phyloP scores from a whole-genome alignment of 805 yeast species.

The Cyberlindnera euphorbiae region DNA sequence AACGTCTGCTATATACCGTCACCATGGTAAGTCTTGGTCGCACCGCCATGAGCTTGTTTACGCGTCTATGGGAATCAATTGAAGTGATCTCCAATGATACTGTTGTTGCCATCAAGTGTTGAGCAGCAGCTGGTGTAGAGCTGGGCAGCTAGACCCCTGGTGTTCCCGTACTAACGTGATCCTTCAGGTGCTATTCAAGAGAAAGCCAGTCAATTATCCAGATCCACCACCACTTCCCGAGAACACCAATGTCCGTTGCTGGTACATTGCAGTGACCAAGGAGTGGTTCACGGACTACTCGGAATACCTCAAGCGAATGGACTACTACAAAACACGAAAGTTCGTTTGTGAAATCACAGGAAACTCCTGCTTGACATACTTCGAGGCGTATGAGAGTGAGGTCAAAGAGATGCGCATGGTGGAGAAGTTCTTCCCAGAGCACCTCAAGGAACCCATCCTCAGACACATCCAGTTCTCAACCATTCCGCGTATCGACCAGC shows the following conservation, averaged over 20 bases:
- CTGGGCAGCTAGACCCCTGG: too few species aligned
- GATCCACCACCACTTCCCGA: constrained; percentile 54
- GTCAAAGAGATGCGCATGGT: constrained; percentile 56
- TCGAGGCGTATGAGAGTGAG: constrained; percentile 83
- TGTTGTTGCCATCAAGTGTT: too few species aligned
- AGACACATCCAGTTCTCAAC: constrained; percentile 78
- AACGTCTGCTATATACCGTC: too few species aligned
- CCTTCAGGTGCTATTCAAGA: constrained; percentile 63
- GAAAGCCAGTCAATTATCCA: constrained; percentile 61
- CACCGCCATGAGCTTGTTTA: too few species aligned
- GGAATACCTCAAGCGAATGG: constrained; percentile 66
- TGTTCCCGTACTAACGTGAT: constrained; percentile 6
- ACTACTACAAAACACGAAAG: constrained; percentile 67
- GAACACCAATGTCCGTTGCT: constrained; percentile 59
- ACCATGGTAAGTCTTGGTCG: too few species aligned
- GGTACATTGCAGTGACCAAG: constrained; percentile 77
- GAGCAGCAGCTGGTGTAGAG: too few species aligned
- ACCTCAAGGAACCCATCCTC: constrained; percentile 87
- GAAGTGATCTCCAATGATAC: too few species aligned
- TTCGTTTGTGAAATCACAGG: constrained; percentile 97
- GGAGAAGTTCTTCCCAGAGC: constrained; percentile 82
- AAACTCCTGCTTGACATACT: constrained; percentile 82
- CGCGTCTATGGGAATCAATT: too few species aligned
- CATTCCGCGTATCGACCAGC: constrained; percentile 73
- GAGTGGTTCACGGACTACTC: constrained; percentile 85